Percentiles rank a stretch among this genome's conserved stretches.
Evolutionary conservation across 306 rosid genomes (phyloP).

Genomic region (Acacia melanoxylon): DNA sequence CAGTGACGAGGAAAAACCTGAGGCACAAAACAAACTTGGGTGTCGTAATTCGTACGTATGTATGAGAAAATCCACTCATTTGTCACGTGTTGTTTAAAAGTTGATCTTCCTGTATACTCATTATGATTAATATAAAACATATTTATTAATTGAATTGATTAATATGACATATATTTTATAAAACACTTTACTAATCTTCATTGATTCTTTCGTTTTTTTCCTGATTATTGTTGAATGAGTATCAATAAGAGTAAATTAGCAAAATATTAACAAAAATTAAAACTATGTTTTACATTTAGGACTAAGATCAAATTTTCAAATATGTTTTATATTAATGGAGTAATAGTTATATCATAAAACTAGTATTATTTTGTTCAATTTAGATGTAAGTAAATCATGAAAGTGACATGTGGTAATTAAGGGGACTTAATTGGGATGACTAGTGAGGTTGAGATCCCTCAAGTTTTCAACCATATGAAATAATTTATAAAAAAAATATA

Average conservation of each 20-base stretch:
- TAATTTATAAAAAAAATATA: no score
- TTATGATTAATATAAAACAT: no score
- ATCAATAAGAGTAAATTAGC: no score
- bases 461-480: not conserved
- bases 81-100: not conserved
- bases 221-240: no score
- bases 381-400: not conserved
- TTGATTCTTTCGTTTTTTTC: fast-evolving
- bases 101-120: not conserved
- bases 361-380: not conserved
- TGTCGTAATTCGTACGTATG: not conserved
- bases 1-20: not conserved
- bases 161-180: no score
- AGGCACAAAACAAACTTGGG: not conserved
- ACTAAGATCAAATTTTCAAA: no score
- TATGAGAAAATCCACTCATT: not conserved
- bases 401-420: not conserved
- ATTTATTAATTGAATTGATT: no score
- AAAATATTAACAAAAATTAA: no score
- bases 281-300: no score
- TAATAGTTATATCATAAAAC: no score
- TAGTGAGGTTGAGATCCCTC: not conserved
- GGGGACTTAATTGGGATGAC: not conserved
- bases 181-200: fast-evolving
- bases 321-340: no score